Evolutionary conservation across 2,329 filamentous ascomycete genomes (phyloP).

Genomic region (Exophiala bonariae): DNA sequence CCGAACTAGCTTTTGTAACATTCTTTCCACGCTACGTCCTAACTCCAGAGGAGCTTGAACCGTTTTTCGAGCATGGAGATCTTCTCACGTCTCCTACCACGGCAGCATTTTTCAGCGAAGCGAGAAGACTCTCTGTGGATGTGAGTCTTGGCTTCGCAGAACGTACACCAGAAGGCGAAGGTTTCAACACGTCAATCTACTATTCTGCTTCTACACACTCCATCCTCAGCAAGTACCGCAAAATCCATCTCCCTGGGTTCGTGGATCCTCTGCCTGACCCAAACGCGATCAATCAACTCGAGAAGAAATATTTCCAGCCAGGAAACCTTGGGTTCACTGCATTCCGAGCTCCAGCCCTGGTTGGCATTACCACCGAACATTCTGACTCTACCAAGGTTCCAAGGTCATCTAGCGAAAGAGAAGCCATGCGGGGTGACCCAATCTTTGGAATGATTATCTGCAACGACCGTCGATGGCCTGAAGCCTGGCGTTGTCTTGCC

Average conservation of each 20-base stretch:
- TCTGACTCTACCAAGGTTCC: neutral
- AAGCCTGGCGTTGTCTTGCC: slow-evolving; percentile 54
- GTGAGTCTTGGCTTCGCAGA: slow-evolving; percentile 56
- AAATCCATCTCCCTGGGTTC: slow-evolving; percentile 55
- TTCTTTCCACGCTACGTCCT: slow-evolving; percentile 57
- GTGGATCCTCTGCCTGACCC: slow-evolving; percentile 50
- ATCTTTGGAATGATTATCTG: slow-evolving; percentile 57
- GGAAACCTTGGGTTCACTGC: slow-evolving; percentile 55
- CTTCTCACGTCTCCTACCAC: slow-evolving; percentile 42
- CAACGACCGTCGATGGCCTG: slow-evolving; percentile 56
- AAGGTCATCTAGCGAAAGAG: neutral
- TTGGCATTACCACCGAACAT: slow-evolving; percentile 32
- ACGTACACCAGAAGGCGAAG: slow-evolving; percentile 36
- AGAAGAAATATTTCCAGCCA: slow-evolving; percentile 56
- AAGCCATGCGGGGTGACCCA: slow-evolving; percentile 44
- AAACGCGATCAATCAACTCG: slow-evolving; percentile 52
- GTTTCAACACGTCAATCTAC: slow-evolving; percentile 54
- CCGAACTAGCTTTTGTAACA: slow-evolving; percentile 55
- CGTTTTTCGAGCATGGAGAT: slow-evolving; percentile 50
- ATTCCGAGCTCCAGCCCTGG: slow-evolving; percentile 50
- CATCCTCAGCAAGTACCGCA: slow-evolving; percentile 54
- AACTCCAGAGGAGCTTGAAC: slow-evolving; percentile 44
- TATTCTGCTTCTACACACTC: slow-evolving; percentile 44
- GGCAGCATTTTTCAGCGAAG: slow-evolving; percentile 50
- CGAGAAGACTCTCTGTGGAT: slow-evolving; percentile 47